A percentile compares a stretch with the other conserved stretches of the same genome.
Evolutionary conservation across 2,329 filamentous ascomycete species (phyloP).

Genomic region (Penicillium sp.): DNA sequence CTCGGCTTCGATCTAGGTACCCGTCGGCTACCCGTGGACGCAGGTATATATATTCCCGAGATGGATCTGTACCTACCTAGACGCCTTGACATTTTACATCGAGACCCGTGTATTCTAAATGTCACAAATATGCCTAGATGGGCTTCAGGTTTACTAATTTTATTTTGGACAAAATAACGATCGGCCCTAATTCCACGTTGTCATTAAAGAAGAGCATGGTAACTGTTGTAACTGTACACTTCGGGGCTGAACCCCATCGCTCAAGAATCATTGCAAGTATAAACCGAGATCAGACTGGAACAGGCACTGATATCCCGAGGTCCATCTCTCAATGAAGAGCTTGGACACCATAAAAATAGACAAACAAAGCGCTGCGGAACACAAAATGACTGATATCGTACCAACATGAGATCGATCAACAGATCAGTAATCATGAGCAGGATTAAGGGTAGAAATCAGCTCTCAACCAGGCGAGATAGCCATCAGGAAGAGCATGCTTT

Average conservation of each 20-base stretch:
- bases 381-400: constrained; percentile 15
- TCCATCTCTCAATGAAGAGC: neutral
- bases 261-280: neutral
- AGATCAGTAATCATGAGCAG: constrained; percentile 6
- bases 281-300: neutral
- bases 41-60: neutral
- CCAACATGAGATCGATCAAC: constrained; percentile 19
- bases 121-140: too few relatives aligned
- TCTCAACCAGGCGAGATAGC: neutral
- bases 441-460: neutral
- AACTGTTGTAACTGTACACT: neutral
- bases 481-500: neutral
- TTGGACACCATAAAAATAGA: neutral
- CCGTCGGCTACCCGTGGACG: neutral
- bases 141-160: too few relatives aligned
- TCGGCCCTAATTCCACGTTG: neutral
- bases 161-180: neutral
- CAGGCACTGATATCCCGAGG: neutral
- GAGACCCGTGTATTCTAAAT: too few relatives aligned
- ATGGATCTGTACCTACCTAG: neutral
- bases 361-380: constrained; percentile 8
- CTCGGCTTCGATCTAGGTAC: neutral
- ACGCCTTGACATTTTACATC: too few relatives aligned
- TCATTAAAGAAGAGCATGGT: constrained; percentile 1
- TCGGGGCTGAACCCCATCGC: neutral